Conservation (phyloP, 179 eudicot genomes). For the Corrigiola litoralis region DNA sequence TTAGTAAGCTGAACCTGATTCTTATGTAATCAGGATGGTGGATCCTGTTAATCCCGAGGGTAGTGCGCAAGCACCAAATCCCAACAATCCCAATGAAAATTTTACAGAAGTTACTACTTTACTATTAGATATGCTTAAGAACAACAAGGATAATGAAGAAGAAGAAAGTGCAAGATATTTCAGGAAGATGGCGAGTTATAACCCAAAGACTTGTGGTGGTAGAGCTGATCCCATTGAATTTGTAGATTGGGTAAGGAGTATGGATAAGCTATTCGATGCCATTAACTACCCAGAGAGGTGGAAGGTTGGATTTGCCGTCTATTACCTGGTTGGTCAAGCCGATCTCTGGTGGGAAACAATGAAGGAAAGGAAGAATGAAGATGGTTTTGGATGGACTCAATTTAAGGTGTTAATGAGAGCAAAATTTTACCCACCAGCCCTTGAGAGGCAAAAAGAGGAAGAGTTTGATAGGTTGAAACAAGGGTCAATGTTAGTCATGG, state of each 20-base stretch:
- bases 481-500: background rate
- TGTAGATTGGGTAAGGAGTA: background rate
- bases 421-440: background rate
- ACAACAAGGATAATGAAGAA: no score
- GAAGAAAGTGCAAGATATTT: conserved; percentile 3
- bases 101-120: no score
- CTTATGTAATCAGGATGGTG: no score
- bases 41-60: no score
- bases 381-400: background rate
- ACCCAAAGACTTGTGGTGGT: background rate
- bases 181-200: conserved; percentile 3
- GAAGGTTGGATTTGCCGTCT: background rate
- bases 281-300: background rate
- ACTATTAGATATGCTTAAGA: no score
- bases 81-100: no score
- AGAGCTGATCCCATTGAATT: background rate
- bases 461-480: background rate
- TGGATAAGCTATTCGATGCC: background rate
- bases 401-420: background rate
- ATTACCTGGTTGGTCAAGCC: background rate
- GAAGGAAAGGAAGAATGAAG: background rate
- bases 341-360: background rate
- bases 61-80: no score
- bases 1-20: no score
- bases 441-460: background rate